A percentile compares a stretch with the other conserved stretches of the same genome.
Conservation (phyloP, 176 grass and related monocot genomes). For the Aegilops sharonensis region DNA sequence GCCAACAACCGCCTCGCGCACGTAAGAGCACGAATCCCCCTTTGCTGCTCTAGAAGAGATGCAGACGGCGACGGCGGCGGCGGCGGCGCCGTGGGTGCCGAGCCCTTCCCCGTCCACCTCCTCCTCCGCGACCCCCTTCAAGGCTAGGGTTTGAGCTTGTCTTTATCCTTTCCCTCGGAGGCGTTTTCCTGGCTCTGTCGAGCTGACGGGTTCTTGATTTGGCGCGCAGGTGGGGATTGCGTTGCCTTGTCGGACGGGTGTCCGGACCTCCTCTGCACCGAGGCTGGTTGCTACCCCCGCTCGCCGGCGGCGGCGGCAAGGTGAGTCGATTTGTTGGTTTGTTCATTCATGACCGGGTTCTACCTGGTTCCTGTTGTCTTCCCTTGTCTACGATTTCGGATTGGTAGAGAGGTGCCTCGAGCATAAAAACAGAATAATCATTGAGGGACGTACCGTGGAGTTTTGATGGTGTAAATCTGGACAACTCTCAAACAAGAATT, state of each 20-base stretch:
- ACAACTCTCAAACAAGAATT: neutral
- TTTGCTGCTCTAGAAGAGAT: conserved; percentile 31
- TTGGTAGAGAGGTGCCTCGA: neutral
- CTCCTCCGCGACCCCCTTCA: conserved; percentile 14
- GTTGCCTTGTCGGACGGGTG: neutral
- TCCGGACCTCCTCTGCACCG: conserved; percentile 10
- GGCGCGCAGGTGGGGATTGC: conserved; percentile 26
- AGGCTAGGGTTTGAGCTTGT: conserved; percentile 10
- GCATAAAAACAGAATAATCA: neutral
- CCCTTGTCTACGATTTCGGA: neutral
- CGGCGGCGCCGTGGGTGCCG: conserved; percentile 26
- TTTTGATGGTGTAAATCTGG: neutral
- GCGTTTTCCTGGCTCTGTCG: neutral
- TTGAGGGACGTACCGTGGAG: neutral
- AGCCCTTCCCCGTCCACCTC: conserved; percentile 46
- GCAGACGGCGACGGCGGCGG: conserved; percentile 52
- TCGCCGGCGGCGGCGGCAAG: conserved; percentile 5
- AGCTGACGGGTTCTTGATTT: conserved; percentile 32
- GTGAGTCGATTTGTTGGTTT: conserved; percentile 1
- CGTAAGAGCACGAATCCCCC: neutral
- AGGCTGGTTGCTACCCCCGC: conserved; percentile 24
- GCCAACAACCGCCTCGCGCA: neutral
- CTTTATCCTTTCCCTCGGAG: neutral
- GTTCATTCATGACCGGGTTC: neutral
- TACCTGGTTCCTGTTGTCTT: neutral